These are phyloP conservation scores for Quercus engelmannii DNA, from an alignment of 306 rosid species.

Conservation along the genomic window DNA sequence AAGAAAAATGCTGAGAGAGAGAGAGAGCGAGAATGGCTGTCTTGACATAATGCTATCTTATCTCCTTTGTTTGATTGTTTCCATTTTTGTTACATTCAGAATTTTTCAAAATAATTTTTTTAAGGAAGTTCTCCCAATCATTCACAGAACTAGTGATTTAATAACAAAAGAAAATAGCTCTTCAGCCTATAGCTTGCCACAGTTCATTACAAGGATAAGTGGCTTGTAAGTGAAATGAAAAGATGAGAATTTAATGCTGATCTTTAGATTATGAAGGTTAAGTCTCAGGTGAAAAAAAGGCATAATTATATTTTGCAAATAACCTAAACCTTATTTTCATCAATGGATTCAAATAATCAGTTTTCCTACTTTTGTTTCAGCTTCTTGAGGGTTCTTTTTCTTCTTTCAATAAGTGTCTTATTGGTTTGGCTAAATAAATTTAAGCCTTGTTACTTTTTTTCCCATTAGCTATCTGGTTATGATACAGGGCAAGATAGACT, in stretches of 20 bases:
- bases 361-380: not conserved
- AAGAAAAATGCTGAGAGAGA: too few relatives aligned
- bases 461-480: slow-evolving; percentile 15
- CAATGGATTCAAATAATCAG: not conserved
- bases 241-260: not conserved
- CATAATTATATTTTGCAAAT: not conserved
- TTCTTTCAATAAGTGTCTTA: slow-evolving; percentile 1
- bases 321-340: not conserved
- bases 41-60: too few relatives aligned
- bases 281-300: not conserved
- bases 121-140: not conserved
- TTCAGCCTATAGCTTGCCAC: not conserved
- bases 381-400: not conserved
- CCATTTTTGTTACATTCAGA: too few relatives aligned
- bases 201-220: not conserved
- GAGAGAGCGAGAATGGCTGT: too few relatives aligned
- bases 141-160: not conserved
- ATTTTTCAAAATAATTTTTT: too few relatives aligned
- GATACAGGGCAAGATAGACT: slow-evolving; percentile 52
- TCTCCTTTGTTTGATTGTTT: too few relatives aligned
- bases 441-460: not conserved
- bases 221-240: not conserved
- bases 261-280: not conserved
- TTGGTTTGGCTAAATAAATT: not conserved
- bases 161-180: not conserved